Percentiles rank a stretch among this genome's conserved stretches.
Evolutionary conservation across 1,284 basidiomycete genomes (phyloP).

Genomic region (Pseudozyma thailandica): DNA sequence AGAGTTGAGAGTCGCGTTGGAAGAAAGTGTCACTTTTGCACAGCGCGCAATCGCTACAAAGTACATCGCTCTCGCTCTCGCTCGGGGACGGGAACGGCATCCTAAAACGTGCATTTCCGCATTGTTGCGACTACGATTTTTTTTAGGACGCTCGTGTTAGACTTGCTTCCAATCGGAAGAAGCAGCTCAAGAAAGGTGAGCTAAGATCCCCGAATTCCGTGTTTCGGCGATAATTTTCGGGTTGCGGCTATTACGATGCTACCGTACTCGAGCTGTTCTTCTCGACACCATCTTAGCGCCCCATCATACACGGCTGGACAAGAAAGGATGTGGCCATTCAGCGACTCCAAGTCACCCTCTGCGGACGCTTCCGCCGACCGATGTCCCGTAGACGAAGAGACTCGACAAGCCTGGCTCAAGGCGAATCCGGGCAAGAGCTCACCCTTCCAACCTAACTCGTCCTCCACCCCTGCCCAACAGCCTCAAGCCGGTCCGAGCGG

Average conservation of each 20-base stretch:
- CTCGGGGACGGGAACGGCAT: background rate
- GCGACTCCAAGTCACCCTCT: constrained; percentile 2
- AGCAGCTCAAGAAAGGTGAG: background rate
- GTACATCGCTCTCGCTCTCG: too few species aligned
- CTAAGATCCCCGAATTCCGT: constrained; percentile 1
- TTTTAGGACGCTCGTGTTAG: too few species aligned
- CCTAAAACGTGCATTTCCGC: too few species aligned
- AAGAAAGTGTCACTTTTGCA: too few species aligned
- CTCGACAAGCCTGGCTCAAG: constrained; percentile 69
- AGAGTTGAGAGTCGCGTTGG: too few species aligned
- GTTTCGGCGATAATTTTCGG: background rate
- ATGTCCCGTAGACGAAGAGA: constrained; percentile 78
- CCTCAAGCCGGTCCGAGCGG: constrained; percentile 20
- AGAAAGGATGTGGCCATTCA: constrained; percentile 46
- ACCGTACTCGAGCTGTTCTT: too few species aligned
- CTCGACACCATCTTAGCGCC: too few species aligned
- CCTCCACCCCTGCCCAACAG: background rate
- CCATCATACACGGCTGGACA: background rate
- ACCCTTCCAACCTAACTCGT: constrained; percentile 15
- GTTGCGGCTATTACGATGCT: too few species aligned
- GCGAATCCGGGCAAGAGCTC: constrained; percentile 37
- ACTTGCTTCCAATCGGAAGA: background rate
- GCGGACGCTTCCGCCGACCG: constrained; percentile 68
- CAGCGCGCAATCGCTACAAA: too few species aligned
- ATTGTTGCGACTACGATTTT: too few species aligned